Evolutionary conservation across 2,329 filamentous ascomycete species (phyloP).

Genomic region (Cladorrhinum sp.): DNA sequence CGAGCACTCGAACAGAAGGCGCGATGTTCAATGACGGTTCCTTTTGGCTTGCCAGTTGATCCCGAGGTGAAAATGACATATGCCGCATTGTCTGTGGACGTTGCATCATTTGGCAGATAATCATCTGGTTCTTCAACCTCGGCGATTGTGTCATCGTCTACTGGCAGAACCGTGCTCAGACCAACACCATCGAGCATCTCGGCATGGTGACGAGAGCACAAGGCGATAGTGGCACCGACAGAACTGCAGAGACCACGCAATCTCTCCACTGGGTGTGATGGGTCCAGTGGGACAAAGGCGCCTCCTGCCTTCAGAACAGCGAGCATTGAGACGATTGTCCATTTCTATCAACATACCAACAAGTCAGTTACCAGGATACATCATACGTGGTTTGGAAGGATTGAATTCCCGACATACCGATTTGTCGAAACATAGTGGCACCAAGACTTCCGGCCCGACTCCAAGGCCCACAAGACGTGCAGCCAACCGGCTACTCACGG

Average conservation of each 20-base stretch:
- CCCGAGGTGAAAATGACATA: constrained; percentile 29
- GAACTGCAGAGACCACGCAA: constrained; percentile 24
- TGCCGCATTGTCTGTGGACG: constrained; percentile 17
- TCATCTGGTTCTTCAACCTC: neutral
- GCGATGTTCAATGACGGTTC: constrained; percentile 24
- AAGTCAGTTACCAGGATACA: neutral
- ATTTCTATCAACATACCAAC: constrained; percentile 19
- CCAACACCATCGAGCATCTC: constrained; percentile 14
- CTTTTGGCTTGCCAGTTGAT: constrained; percentile 27
- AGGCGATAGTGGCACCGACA: constrained; percentile 18
- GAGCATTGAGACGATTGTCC: constrained; percentile 27
- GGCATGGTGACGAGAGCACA: constrained; percentile 20
- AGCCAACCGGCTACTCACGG: constrained; percentile 37
- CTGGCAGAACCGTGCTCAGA: constrained; percentile 11
- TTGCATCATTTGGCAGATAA: neutral
- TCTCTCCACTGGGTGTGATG: constrained; percentile 26
- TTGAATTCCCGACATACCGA: constrained; percentile 19
- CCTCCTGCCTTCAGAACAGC: constrained; percentile 28
- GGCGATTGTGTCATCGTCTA: constrained; percentile 12
- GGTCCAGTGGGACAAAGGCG: constrained; percentile 27
- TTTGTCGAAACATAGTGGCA: constrained; percentile 37
- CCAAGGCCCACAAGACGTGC: constrained; percentile 27
- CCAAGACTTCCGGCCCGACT: constrained; percentile 25
- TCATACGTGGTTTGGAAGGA: neutral
- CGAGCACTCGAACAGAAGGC: constrained; percentile 25